phyloP scores from a whole-genome alignment of 2,329 filamentous ascomycete genomes.

The Monosporascus cannonballus region DNA sequence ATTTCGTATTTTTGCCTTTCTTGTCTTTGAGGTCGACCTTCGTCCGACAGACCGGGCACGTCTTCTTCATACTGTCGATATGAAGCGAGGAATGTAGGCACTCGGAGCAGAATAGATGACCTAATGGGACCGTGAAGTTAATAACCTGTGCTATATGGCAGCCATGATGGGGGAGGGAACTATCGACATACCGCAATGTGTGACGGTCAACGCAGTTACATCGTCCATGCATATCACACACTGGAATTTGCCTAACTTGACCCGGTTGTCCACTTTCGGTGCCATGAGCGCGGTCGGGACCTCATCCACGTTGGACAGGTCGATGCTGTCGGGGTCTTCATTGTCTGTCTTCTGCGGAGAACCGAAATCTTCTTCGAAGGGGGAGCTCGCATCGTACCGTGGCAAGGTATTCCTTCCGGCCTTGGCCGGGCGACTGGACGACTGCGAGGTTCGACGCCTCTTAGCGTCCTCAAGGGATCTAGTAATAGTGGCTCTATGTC shows the following conservation, averaged over 20 bases:
- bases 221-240: slow-evolving; percentile 65
- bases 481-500: slow-evolving; percentile 5
- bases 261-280: slow-evolving; percentile 40
- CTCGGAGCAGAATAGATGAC: slow-evolving; percentile 58
- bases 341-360: slow-evolving; percentile 2
- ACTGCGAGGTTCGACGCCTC: slow-evolving; percentile 16
- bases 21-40: slow-evolving; percentile 46
- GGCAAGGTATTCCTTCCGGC: slow-evolving; percentile 21
- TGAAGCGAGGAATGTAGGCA: slow-evolving; percentile 57
- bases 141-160: slow-evolving; percentile 10
- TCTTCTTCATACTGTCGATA: slow-evolving; percentile 48
- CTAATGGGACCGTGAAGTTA: slow-evolving; percentile 28
- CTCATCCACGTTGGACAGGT: slow-evolving; percentile 38
- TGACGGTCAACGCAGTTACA: slow-evolving; percentile 51
- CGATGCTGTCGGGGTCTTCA: slow-evolving; percentile 26
- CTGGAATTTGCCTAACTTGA: slow-evolving; percentile 52
- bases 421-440: slow-evolving; percentile 14
- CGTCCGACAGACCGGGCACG: slow-evolving; percentile 59
- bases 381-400: slow-evolving; percentile 18
- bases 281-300: slow-evolving; percentile 37
- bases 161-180: neutral
- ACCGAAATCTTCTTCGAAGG: slow-evolving; percentile 21
- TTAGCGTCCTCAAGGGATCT: slow-evolving; percentile 3
- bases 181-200: slow-evolving; percentile 55
- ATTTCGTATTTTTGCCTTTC: slow-evolving; percentile 34